A percentile compares a stretch with the other conserved stretches of the same genome.
Evolutionary conservation across 805 yeast genomes (phyloP).

Genomic region (Pichia insulana): DNA sequence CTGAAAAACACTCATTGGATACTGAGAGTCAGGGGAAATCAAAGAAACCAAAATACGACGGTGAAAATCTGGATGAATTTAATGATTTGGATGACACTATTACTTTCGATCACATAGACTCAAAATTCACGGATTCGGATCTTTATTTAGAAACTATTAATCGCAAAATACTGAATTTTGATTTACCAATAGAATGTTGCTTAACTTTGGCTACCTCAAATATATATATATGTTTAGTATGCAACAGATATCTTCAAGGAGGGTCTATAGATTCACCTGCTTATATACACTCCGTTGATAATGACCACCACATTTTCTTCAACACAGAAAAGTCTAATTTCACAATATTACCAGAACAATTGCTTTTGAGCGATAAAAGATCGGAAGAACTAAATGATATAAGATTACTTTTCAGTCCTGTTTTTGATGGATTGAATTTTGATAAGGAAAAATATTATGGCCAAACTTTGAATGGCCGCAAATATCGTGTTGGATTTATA

Average conservation of each 20-base stretch:
- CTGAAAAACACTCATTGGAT: too few species aligned
- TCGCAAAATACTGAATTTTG: constrained; percentile 49
- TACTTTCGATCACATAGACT: neutral
- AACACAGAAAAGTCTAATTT: constrained; percentile 41
- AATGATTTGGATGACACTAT: constrained; percentile 7
- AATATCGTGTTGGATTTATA: constrained; percentile 54
- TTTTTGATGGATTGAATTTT: constrained; percentile 31
- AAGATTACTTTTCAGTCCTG: constrained; percentile 43
- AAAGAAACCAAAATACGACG: neutral
- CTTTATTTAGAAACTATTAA: constrained; percentile 36
- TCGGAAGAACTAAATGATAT: constrained; percentile 42
- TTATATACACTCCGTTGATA: constrained; percentile 54
- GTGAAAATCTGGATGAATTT: constrained; percentile 3
- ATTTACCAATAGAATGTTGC: constrained; percentile 57
- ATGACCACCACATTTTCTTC: constrained; percentile 54
- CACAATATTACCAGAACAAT: constrained; percentile 57
- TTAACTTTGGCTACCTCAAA: constrained; percentile 52
- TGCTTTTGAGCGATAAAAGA: constrained; percentile 28
- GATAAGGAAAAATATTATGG: constrained; percentile 17
- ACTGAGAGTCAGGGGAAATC: too few species aligned
- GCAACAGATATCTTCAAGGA: constrained; percentile 71
- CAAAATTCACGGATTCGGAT: constrained; percentile 8
- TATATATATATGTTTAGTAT: constrained; percentile 62
- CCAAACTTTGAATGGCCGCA: constrained; percentile 35
- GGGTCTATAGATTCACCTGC: constrained; percentile 57